Evolutionary conservation across 768 basidiomycete species (phyloP).

Genomic region (Naganishia randhawae): DNA sequence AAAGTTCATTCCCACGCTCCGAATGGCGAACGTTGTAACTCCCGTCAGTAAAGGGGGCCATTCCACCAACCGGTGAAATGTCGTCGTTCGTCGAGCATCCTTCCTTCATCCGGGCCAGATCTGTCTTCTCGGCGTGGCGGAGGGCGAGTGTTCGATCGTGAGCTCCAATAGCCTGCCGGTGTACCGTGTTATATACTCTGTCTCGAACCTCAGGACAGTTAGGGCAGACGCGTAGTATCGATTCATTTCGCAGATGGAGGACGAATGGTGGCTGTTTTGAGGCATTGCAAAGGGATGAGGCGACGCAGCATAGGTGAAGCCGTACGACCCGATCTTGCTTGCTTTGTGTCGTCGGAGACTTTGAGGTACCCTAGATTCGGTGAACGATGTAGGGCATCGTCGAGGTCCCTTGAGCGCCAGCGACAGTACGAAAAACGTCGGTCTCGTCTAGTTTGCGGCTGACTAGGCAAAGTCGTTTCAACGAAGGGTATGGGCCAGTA

Average conservation of each 20-base stretch:
- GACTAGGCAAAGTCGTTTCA: no score
- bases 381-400: not conserved
- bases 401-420: no score
- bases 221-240: not conserved
- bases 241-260: not conserved
- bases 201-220: not conserved
- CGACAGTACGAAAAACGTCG: no score
- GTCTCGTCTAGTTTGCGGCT: not conserved
- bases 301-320: not conserved
- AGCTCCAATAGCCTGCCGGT: not conserved
- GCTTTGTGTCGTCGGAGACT: not conserved
- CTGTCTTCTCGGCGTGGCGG: not conserved
- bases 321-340: no score
- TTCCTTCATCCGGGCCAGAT: not conserved
- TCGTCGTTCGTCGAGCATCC: not conserved
- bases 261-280: not conserved
- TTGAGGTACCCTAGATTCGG: constrained; percentile 3
- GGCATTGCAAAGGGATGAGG: not conserved
- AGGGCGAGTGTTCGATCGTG: not conserved
- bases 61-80: not conserved
- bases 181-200: not conserved
- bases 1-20: not conserved
- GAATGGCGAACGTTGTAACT: not conserved
- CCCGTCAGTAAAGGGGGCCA: not conserved
- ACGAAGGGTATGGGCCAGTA: no score